These are phyloP conservation scores for Pseudevernia furfuracea DNA, from an alignment of 495 filamentous ascomycete genomes.

Conservation along the genomic window DNA sequence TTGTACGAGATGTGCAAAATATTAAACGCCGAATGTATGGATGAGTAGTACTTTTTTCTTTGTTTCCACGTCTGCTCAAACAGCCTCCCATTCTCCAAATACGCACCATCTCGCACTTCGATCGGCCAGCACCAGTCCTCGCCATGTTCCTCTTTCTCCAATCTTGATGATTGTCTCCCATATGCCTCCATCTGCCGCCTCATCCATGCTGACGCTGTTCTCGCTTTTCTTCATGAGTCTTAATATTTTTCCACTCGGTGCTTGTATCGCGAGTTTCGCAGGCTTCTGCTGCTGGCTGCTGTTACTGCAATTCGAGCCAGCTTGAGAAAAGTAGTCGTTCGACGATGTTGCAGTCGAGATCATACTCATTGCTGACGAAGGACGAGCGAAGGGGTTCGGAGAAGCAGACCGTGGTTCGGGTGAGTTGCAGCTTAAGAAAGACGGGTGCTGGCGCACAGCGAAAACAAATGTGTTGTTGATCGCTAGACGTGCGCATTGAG, in stretches of 20 bases:
- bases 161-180: conserved; percentile 99
- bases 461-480: conserved; percentile 98
- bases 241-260: conserved; percentile 90
- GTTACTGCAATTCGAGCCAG: conserved; percentile 47
- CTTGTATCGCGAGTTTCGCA: conserved; percentile 91
- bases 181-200: conserved; percentile 61
- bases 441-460: conserved; percentile 84
- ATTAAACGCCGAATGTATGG: background rate
- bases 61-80: conserved; percentile 29
- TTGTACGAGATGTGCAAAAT: background rate
- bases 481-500: conserved; percentile 78
- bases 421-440: conserved; percentile 45
- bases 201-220: conserved; percentile 42
- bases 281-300: conserved; percentile 61
- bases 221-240: conserved; percentile 85
- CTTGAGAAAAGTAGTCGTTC: conserved; percentile 32
- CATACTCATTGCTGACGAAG: conserved; percentile 78
- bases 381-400: conserved; percentile 63
- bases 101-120: conserved; percentile 96
- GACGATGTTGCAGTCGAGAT: conserved; percentile 49
- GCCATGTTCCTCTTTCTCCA: conserved; percentile 83
- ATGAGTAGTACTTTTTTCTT: background rate
- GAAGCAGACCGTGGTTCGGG: conserved; percentile 51
- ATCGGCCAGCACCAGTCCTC: conserved; percentile 89
- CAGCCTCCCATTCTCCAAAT: conserved; percentile 88